phyloP scores from a whole-genome alignment of 768 basidiomycete species.

The Piloderma croceum region DNA sequence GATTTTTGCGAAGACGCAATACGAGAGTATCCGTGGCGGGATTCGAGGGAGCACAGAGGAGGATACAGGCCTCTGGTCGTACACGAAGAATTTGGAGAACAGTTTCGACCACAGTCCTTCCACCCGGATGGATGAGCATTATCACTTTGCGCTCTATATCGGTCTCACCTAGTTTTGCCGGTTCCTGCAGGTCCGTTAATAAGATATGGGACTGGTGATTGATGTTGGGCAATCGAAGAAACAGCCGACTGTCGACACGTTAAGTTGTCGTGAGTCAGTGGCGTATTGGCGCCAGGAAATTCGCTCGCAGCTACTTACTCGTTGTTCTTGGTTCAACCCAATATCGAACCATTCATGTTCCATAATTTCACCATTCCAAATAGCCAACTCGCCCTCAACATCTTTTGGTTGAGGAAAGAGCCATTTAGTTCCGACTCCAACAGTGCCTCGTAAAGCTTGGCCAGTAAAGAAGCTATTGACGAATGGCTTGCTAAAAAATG shows the following conservation, averaged over 20 bases:
- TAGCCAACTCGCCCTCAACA: conserved; percentile 15
- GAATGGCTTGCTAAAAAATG: too few relatives aligned
- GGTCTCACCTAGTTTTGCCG: conserved; percentile 42
- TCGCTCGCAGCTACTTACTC: conserved; percentile 23
- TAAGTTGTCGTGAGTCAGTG: too few relatives aligned
- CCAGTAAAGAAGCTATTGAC: too few relatives aligned
- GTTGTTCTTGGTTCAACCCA: conserved; percentile 44
- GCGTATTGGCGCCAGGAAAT: too few relatives aligned
- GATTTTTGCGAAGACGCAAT: conserved; percentile 31
- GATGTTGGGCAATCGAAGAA: conserved; percentile 35
- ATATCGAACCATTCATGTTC: conserved; percentile 38
- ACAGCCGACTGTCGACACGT: conserved; percentile 38
- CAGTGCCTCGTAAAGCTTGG: too few relatives aligned
- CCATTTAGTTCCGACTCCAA: too few relatives aligned
- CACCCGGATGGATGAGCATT: not conserved
- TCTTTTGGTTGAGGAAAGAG: conserved; percentile 39
- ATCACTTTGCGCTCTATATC: too few relatives aligned
- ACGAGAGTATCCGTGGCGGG: conserved; percentile 47
- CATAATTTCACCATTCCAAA: conserved; percentile 9
- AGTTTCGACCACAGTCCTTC: conserved; percentile 43
- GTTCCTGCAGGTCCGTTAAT: conserved; percentile 49
- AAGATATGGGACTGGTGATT: conserved; percentile 42
- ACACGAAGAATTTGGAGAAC: conserved; percentile 45
- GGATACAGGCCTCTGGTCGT: conserved; percentile 41
- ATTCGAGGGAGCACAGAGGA: conserved; percentile 48